Evolutionary conservation across 345 rosid genomes (phyloP), one percentile per base, ranked within the genome.

Genomic region (Eutrema yunnanense): DNA sequence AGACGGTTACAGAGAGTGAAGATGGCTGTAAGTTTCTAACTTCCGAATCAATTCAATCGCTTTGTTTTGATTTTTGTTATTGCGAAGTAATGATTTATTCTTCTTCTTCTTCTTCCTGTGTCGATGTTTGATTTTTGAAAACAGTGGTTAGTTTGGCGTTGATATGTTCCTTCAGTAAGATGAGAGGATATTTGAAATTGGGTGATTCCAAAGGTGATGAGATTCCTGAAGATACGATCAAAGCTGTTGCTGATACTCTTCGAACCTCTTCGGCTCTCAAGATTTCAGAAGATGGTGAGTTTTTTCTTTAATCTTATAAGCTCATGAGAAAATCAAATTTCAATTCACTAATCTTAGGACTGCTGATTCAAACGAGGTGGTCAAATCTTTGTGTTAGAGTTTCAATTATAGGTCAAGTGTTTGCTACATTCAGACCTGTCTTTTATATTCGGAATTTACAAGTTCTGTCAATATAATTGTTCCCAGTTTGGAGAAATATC

Each of bases 131-230:
- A 65, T 84, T 85, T 72, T 6, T 13, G 62, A 5, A 55, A 62
- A 76, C 14, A 95, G 98, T 92, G 97, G 90, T 88, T 29, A 85
- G 85, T 69, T 81, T 95, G 86, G 90, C 88, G 48, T 85, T 95
- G 86, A 92, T 95, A 67, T 95, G 99, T 54, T 86, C 97, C 22
- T 95, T 95, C 56, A 81, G 87, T 78, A 91, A 86, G 86, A 95
- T 95, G 99, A 90, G 85, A 76, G 82, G 74, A 41, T 87, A 90
- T 86, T 86, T 95, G 72, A 84, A 87, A 55, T 76, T 95, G 80
- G 82, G 65, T 38, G 82, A 82, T 74, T 67, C 78, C 8, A 92
- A 85, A 87, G 82, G 87, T 3, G 96, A 90, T 9, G 96, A 90
- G 0, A 79, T 92, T 2, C 84, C 94, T 0, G 98, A 87, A 76